Evolutionary conservation across 768 basidiomycete genomes (phyloP).

Genomic region (Asterophora lycoperdoides): DNA sequence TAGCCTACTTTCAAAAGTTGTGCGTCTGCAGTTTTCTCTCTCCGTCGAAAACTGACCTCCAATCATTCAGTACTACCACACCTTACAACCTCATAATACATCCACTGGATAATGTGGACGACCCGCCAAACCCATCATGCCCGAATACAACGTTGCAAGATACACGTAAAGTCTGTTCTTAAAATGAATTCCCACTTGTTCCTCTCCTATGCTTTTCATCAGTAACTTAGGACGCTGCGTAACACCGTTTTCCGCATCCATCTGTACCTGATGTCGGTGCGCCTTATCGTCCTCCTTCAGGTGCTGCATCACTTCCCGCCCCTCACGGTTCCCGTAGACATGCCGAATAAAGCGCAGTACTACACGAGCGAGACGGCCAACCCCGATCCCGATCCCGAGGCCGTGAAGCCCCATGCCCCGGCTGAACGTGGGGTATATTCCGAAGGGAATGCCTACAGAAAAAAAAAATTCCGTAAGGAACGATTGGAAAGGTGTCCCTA

Average conservation of each 20-base stretch:
- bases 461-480: neutral
- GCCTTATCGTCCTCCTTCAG: conserved; percentile 43
- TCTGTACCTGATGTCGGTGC: neutral
- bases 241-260: neutral
- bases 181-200: too few species aligned
- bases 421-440: conserved; percentile 71
- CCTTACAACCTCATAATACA: neutral
- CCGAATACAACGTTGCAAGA: too few species aligned
- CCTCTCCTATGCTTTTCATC: too few species aligned
- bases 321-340: conserved; percentile 70
- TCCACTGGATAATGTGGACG: neutral
- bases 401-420: conserved; percentile 57
- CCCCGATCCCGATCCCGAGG: conserved; percentile 86
- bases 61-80: neutral
- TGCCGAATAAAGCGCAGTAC: conserved; percentile 51
- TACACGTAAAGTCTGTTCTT: too few species aligned
- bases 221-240: neutral
- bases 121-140: too few species aligned
- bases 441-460: conserved; percentile 67
- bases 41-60: neutral
- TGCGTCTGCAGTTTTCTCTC: neutral
- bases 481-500: conserved; percentile 6
- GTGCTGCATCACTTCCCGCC: conserved; percentile 53
- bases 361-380: conserved; percentile 64
- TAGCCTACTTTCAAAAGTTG: neutral